Base-by-base conservation (phyloP, 305 asterid genomes). In the Lippia alba region DNA sequence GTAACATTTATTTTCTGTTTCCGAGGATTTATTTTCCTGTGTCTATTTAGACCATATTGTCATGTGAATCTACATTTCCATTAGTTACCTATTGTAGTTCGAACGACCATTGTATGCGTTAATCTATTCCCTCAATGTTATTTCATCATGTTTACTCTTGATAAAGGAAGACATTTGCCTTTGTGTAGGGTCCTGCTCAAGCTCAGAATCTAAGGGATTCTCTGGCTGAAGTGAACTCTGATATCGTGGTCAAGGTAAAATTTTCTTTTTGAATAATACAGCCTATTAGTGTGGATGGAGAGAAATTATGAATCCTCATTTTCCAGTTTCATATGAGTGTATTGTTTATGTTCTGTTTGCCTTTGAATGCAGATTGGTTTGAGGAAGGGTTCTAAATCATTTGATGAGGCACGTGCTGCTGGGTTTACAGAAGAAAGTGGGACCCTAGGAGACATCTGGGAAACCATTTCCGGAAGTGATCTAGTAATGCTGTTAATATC, bases 131-230 rank as follows among this genome's bases (percentile, higher is more conserved):
- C 41, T 19, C 46, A 14, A 20, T 64, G 34, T 44, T 30, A 34
- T 56, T 66, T 33, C n/a, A 17, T 16, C 34, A 16, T 53, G 44
- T 45, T 41, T 48, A 60, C 56, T 12, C 61, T 39, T 68, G 56
- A 66, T 24, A 40, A 57, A 15, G n/a, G 30, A 34, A 40, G 24
- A 76, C 33, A 46, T 12, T 57, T 34, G 64, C 3, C 36, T 16
- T 67, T 54, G n/a, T 65, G 58, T 64, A 94, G 99, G 99, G 97
- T 56, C 97, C 99, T 57, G 97, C 97, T 41, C 97, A 94, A 78
- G 99, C 97, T 66, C 99, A 94, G 79, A 91, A 94, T 71, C 66
- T 94, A 54, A 90, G 87, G 76, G 99, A 94, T 80, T 94, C 99
- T 49, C 86, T 91, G 20, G 83, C 82, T 8, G 99, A 91, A 66